Evolutionary conservation across 257 asterid genomes (phyloP).

Genomic region (Solanum sejunctum): DNA sequence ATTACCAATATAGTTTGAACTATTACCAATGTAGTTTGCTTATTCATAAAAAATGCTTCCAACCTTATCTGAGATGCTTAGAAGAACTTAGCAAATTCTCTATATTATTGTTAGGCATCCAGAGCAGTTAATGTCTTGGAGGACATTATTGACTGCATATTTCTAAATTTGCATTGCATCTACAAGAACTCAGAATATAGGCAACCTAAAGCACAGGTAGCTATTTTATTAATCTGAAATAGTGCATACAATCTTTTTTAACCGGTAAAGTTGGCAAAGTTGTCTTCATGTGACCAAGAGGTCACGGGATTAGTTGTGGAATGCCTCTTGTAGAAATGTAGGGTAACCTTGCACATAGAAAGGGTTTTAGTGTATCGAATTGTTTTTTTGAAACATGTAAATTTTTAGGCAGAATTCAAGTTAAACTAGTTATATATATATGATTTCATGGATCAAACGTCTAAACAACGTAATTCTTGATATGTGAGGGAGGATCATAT

Average conservation of each 20-base stretch:
- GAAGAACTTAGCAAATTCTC: no score
- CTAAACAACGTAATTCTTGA: slow-evolving; percentile 74
- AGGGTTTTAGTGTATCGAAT: not conserved
- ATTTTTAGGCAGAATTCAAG: not conserved
- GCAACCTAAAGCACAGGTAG: slow-evolving; percentile 91
- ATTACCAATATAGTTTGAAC: no score
- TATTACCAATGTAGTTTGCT: no score
- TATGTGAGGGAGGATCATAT: slow-evolving; percentile 79
- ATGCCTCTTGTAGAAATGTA: not conserved
- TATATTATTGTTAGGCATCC: slow-evolving; percentile 18
- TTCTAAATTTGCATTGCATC: slow-evolving; percentile 61
- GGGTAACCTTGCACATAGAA: not conserved
- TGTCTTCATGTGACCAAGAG: not conserved
- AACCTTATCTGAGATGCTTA: slow-evolving; percentile 9
- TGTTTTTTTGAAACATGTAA: no score
- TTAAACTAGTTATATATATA: not conserved
- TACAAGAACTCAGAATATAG: slow-evolving; percentile 77
- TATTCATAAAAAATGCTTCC: not conserved
- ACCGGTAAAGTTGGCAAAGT: not conserved
- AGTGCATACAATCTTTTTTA: not conserved
- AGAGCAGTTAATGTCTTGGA: slow-evolving; percentile 51
- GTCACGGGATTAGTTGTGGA: not conserved
- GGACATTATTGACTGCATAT: slow-evolving; percentile 57
- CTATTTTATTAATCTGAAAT: not conserved
- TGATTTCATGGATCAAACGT: slow-evolving; percentile 55